Percentiles rank a stretch among this genome's conserved stretches.
Conservation (phyloP, 2,329 filamentous ascomycete genomes). For the Exophiala aquamarina region DNA sequence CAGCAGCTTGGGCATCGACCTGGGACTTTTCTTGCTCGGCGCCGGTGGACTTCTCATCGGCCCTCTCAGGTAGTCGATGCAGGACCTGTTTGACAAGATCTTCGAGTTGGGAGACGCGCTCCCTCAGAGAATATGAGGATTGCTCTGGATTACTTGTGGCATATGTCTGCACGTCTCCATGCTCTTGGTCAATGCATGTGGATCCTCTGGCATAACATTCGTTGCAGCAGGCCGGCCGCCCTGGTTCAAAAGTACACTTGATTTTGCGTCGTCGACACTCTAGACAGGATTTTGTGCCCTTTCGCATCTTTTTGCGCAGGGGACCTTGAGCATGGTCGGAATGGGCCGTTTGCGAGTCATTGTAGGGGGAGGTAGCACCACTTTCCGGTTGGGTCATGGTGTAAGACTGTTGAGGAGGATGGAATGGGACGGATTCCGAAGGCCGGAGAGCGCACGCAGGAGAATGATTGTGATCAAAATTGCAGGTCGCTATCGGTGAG, state of each 20-base stretch:
- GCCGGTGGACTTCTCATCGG: constrained; percentile 1
- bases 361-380: constrained; percentile 21
- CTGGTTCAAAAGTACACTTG: constrained; percentile 40
- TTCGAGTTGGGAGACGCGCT: constrained; percentile 40
- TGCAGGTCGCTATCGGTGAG: no score
- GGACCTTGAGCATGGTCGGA: constrained; percentile 33
- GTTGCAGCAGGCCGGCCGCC: constrained; percentile 37
- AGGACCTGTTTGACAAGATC: constrained; percentile 37
- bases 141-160: constrained; percentile 25
- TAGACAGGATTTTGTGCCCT: constrained; percentile 44
- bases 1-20: constrained; percentile 29
- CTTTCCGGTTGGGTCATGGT: constrained; percentile 14
- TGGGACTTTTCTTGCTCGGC: constrained; percentile 18
- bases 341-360: constrained; percentile 11
- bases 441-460: neutral
- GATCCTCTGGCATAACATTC: constrained; percentile 41
- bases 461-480: neutral
- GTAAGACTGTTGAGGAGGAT: constrained; percentile 7
- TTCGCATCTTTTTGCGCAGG: constrained; percentile 44
- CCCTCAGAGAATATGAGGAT: constrained; percentile 38
- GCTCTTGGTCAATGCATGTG: constrained; percentile 41
- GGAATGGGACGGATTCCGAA: no score
- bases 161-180: constrained; percentile 31
- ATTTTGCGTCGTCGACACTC: constrained; percentile 46
- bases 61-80: constrained; percentile 32